Percentiles rank a stretch among this genome's conserved stretches.
Conservation (phyloP, 495 filamentous ascomycete species). For the Penicillium bialowiezense region DNA sequence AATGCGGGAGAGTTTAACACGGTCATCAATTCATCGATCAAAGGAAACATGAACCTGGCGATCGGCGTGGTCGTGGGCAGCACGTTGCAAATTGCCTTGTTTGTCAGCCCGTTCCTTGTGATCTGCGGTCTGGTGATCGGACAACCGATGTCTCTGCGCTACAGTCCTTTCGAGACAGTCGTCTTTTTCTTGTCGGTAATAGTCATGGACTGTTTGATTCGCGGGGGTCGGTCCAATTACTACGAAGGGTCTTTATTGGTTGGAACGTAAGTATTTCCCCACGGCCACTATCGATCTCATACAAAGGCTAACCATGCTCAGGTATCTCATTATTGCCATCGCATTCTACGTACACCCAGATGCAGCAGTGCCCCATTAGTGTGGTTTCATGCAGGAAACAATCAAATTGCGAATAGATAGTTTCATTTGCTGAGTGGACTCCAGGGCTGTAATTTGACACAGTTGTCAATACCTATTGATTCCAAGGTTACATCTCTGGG, state of each 20-base stretch:
- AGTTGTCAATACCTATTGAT: no score
- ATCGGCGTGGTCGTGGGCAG: constrained; percentile 25
- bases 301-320: constrained; percentile 13
- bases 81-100: constrained; percentile 33
- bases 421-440: no score
- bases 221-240: constrained; percentile 70
- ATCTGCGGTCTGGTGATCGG: constrained; percentile 39
- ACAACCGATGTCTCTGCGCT: constrained; percentile 35
- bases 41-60: constrained; percentile 26
- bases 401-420: no score
- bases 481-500: no score
- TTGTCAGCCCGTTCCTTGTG: constrained; percentile 41
- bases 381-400: neutral
- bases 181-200: constrained; percentile 25
- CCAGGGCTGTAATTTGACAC: no score
- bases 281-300: neutral
- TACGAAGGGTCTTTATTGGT: constrained; percentile 22
- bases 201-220: constrained; percentile 38
- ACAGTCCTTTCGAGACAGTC: constrained; percentile 35
- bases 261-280: constrained; percentile 17
- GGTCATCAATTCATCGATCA: constrained; percentile 18
- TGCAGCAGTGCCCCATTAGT: constrained; percentile 8
- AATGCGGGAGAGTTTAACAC: constrained; percentile 24
- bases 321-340: constrained; percentile 71
- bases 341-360: constrained; percentile 79